phyloP scores from a whole-genome alignment of 1,284 basidiomycete genomes.

The Trametes pubescens region DNA sequence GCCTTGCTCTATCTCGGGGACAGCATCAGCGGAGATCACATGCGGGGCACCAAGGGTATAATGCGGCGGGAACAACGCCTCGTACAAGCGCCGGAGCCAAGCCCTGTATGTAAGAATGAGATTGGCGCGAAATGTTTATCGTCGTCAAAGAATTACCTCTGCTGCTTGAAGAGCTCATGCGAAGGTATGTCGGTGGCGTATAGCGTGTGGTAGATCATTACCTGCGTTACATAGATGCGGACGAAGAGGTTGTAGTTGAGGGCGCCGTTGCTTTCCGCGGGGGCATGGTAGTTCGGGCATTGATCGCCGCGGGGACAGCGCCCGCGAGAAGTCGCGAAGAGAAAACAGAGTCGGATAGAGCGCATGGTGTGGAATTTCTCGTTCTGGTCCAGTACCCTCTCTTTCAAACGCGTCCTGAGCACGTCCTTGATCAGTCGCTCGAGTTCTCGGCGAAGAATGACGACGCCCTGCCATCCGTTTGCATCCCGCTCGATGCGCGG shows the following conservation, averaged over 20 bases:
- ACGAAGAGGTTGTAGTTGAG: conserved; percentile 53
- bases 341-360: conserved; percentile 53
- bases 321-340: conserved; percentile 39
- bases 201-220: conserved; percentile 52
- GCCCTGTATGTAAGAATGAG: conserved; percentile 11
- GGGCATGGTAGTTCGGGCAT: conserved; percentile 52
- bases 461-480: conserved; percentile 12
- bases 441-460: conserved; percentile 28
- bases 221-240: conserved; percentile 57
- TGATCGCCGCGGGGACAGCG: conserved; percentile 44
- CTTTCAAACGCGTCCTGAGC: conserved; percentile 42
- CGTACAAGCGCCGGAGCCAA: conserved; percentile 39
- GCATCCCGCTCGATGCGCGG: not conserved
- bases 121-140: not conserved
- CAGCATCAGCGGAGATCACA: conserved; percentile 42
- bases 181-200: conserved; percentile 35
- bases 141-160: conserved; percentile 4
- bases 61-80: conserved; percentile 35
- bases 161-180: conserved; percentile 8
- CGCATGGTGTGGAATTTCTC: conserved; percentile 40
- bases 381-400: conserved; percentile 47
- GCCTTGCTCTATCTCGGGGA: conserved; percentile 48
- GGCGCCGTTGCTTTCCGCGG: conserved; percentile 37
- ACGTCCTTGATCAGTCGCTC: conserved; percentile 30
- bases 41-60: conserved; percentile 37